Evolutionary conservation across 2,329 filamentous ascomycete genomes (phyloP).

Genomic region (Diaporthe ampelina): DNA sequence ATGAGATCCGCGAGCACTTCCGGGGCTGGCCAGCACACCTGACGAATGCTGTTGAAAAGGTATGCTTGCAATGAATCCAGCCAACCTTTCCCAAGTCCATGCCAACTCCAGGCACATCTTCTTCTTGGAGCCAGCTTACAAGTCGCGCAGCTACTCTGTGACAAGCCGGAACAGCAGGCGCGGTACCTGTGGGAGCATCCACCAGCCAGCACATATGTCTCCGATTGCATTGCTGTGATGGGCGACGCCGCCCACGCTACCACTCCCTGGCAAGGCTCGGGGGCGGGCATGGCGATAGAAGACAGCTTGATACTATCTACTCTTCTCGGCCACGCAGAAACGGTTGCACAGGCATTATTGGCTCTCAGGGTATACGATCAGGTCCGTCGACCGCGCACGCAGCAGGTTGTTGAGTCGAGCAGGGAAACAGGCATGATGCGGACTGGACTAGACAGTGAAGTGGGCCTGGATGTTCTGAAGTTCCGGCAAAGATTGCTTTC

Average conservation of each 20-base stretch:
- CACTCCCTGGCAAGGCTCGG: slow-evolving; percentile 33
- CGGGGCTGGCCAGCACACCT: not conserved
- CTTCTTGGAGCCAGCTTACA: not conserved
- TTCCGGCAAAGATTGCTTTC: slow-evolving; percentile 3
- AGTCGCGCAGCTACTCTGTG: slow-evolving; percentile 44
- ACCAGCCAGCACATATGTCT: slow-evolving; percentile 42
- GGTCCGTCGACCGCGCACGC: slow-evolving; percentile 22
- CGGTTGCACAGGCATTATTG: not conserved
- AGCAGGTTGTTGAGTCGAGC: slow-evolving; percentile 31
- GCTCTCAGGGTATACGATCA: slow-evolving; percentile 15
- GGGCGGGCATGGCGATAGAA: slow-evolving; percentile 33
- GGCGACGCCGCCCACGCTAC: slow-evolving; percentile 42
- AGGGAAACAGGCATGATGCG: slow-evolving; percentile 24
- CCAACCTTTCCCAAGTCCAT: not conserved
- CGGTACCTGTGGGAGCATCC: slow-evolving; percentile 48
- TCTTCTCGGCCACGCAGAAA: not conserved
- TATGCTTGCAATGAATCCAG: not conserved
- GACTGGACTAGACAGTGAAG: slow-evolving; percentile 1
- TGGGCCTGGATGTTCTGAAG: not conserved
- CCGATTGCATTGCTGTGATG: slow-evolving; percentile 43
- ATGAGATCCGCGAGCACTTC: slow-evolving; percentile 44
- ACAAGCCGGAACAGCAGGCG: slow-evolving; percentile 42
- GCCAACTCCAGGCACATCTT: not conserved
- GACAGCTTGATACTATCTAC: slow-evolving; percentile 22
- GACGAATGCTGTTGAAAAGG: slow-evolving; percentile 4